Conservation (phyloP, 352 stramenopile species). For the Phytophthora citricola region DNA sequence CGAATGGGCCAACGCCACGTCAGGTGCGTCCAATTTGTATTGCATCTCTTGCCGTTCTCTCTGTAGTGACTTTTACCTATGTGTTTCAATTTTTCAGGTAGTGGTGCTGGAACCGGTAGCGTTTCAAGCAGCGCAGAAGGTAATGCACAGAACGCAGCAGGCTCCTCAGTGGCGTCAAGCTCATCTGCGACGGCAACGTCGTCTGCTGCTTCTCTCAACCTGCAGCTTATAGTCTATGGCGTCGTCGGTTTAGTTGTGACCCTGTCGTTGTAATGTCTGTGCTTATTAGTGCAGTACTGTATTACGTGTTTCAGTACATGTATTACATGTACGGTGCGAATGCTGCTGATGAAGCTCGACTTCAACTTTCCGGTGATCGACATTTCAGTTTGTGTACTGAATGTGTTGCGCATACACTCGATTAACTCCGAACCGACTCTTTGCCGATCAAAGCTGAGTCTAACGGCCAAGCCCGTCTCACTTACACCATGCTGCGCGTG, state of each 20-base stretch:
- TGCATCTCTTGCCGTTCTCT: not conserved
- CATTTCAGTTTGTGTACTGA: conserved; percentile 9
- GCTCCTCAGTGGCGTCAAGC: conserved; percentile 6
- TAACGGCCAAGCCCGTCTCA: too few species aligned
- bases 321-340: too few species aligned
- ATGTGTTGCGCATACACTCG: conserved; percentile 3
- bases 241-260: conserved; percentile 5
- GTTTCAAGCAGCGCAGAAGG: conserved; percentile 9
- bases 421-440: conserved; percentile 21
- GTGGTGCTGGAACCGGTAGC: conserved; percentile 18
- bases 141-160: conserved; percentile 1
- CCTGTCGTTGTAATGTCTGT: conserved; percentile 5
- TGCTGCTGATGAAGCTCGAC: too few species aligned
- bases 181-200: conserved; percentile 21
- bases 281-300: not conserved
- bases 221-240: conserved; percentile 3
- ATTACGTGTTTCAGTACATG: not conserved
- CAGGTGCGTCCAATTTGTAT: conserved; percentile 26
- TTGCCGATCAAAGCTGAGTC: not conserved
- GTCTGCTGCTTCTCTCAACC: conserved; percentile 7
- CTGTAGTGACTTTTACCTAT: conserved; percentile 1
- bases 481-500: conserved; percentile 5
- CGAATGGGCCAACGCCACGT: conserved; percentile 34
- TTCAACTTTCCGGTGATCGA: conserved; percentile 5
- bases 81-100: conserved; percentile 14